phyloP scores from a whole-genome alignment of 257 asterid genomes.

The Thymus mandschuricus region DNA sequence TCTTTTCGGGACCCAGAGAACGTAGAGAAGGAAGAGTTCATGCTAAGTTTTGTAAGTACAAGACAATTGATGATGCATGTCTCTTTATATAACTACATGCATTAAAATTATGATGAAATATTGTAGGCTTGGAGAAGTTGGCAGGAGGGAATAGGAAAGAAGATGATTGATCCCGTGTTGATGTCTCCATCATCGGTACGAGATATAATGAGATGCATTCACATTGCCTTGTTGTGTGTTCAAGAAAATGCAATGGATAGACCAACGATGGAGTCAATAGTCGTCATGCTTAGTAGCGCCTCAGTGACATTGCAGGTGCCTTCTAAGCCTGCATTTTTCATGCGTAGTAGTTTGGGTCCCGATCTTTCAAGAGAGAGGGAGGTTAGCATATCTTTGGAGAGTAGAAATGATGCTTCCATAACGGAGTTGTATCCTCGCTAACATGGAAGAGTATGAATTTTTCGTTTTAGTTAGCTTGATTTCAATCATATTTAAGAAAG shows the following conservation, averaged over 20 bases:
- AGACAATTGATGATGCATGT: neutral
- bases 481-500: no score
- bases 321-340: slow-evolving; percentile 25
- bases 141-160: slow-evolving; percentile 19
- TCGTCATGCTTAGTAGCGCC: slow-evolving; percentile 32
- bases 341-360: neutral
- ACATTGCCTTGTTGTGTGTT: slow-evolving; percentile 35
- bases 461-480: no score
- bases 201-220: slow-evolving; percentile 39
- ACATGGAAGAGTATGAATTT: no score
- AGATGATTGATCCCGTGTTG: slow-evolving; percentile 27
- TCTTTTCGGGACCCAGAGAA: slow-evolving; percentile 2
- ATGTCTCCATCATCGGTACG: neutral
- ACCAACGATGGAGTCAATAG: slow-evolving; percentile 37
- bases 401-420: no score
- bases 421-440: no score
- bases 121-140: slow-evolving; percentile 37
- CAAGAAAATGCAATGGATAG: slow-evolving; percentile 28
- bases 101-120: no score
- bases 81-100: no score
- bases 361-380: no score
- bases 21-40: neutral
- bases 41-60: slow-evolving; percentile 27
- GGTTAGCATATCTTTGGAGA: no score
- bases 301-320: slow-evolving; percentile 28